These are phyloP conservation scores for Sordariomycetes sp. DNA, from an alignment of 2,329 filamentous ascomycete genomes.

Conservation along the genomic window DNA sequence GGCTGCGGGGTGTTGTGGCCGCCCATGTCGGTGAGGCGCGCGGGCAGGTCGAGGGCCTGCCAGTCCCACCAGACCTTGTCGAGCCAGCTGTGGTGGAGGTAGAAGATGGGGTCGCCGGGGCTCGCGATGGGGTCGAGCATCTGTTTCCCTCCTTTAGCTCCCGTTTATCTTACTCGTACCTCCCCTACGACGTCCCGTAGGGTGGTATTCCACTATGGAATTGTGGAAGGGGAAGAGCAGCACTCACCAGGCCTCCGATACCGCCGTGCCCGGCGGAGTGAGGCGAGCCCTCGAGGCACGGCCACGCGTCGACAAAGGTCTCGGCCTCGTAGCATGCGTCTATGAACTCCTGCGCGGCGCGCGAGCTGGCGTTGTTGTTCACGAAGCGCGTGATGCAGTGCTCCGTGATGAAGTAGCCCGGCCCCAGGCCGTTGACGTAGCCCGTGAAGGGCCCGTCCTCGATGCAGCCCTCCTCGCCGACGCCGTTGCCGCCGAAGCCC, in stretches of 20 bases:
- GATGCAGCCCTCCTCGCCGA: conserved; percentile 1
- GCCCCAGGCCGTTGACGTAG: conserved; percentile 27
- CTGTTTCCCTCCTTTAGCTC: conserved; percentile 4
- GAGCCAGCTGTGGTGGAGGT: conserved; percentile 15
- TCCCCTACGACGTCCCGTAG: conserved; percentile 9
- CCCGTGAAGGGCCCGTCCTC: conserved; percentile 13
- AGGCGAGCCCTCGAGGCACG: conserved; percentile 16
- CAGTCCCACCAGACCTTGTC: conserved; percentile 18
- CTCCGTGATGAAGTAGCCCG: conserved; percentile 21
- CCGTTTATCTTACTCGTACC: not conserved
- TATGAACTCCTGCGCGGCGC: not conserved
- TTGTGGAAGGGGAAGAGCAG: not conserved
- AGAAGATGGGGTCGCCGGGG: conserved; percentile 21
- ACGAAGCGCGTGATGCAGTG: conserved; percentile 30
- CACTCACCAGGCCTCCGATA: conserved; percentile 11
- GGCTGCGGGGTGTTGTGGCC: conserved; percentile 16
- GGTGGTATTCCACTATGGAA: conserved; percentile 11
- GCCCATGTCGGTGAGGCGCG: conserved; percentile 17
- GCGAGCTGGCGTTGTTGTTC: conserved; percentile 6
- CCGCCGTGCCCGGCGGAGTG: conserved; percentile 15
- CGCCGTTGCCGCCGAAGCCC: conserved; percentile 9
- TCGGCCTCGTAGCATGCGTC: conserved; percentile 9
- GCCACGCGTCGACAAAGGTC: conserved; percentile 16
- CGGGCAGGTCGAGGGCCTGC: conserved; percentile 17
- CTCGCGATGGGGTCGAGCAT: conserved; percentile 13